Evolutionary conservation across 176 grass and related monocot species (phyloP).

Genomic region (Triticum dicoccoides): DNA sequence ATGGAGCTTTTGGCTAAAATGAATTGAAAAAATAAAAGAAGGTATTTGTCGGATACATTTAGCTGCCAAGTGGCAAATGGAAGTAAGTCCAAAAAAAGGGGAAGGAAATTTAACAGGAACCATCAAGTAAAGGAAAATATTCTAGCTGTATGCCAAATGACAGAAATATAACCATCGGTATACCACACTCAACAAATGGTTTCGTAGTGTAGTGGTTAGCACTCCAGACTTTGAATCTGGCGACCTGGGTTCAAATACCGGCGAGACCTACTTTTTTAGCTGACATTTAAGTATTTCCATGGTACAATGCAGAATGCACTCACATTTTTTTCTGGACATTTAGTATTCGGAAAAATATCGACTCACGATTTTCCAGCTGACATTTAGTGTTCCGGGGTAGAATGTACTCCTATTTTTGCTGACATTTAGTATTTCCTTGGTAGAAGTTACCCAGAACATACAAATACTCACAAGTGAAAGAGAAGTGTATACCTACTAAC

Average conservation of each 20-base stretch:
- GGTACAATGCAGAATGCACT: neutral
- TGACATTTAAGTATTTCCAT: neutral
- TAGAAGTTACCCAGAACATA: neutral
- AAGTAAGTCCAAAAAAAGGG: neutral
- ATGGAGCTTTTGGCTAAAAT: neutral
- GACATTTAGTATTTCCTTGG: neutral
- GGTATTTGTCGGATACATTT: neutral
- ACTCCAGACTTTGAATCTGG: constrained; percentile 99
- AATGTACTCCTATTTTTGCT: neutral
- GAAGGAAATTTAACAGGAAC: neutral
- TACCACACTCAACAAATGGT: neutral
- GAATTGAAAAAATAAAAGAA: neutral
- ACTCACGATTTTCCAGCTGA: neutral
- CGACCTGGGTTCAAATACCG: constrained; percentile 99
- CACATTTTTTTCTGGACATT: neutral
- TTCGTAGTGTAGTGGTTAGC: constrained; percentile 94
- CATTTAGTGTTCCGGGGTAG: neutral
- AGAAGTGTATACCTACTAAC: neutral
- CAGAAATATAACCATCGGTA: neutral
- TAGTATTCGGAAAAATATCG: neutral
- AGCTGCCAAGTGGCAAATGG: neutral
- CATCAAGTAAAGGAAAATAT: neutral
- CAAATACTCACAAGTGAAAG: neutral
- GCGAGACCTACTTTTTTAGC: constrained; percentile 14
- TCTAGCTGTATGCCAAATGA: neutral